Conservation (phyloP, 805 yeast species). For the Yamadazyma kitorensis region DNA sequence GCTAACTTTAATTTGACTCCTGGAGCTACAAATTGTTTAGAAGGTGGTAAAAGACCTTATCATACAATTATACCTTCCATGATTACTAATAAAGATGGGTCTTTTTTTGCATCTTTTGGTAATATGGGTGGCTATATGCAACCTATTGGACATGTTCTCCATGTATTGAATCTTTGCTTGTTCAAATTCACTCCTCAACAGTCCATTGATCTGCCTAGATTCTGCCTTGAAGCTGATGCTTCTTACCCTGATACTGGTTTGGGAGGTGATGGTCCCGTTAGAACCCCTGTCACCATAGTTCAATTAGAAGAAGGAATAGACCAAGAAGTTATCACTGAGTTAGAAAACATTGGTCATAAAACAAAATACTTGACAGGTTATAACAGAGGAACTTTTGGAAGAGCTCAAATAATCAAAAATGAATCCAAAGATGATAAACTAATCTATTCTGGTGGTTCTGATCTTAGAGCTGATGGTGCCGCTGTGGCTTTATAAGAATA, state of each 20-base stretch:
- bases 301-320: conserved; percentile 63
- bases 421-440: conserved; percentile 38
- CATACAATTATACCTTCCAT: conserved; percentile 84
- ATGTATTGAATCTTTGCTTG: conserved; percentile 59
- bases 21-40: conserved; percentile 57
- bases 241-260: conserved; percentile 39
- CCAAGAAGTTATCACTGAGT: conserved; percentile 41
- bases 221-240: conserved; percentile 58
- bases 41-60: conserved; percentile 70
- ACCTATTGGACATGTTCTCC: conserved; percentile 83
- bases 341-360: conserved; percentile 56
- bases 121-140: conserved; percentile 89
- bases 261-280: conserved; percentile 65
- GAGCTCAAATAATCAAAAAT: conserved; percentile 71
- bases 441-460: conserved; percentile 70
- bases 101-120: conserved; percentile 68
- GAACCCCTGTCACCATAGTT: conserved; percentile 57
- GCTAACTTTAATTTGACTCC: conserved; percentile 65
- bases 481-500: conserved; percentile 45
- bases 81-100: conserved; percentile 51
- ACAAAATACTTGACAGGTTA: conserved; percentile 42
- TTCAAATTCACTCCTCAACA: conserved; percentile 70
- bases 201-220: conserved; percentile 72
- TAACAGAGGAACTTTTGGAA: conserved; percentile 50
- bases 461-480: conserved; percentile 83